phyloP scores from a whole-genome alignment of 345 rosid species.

The rapeseed (Brassica napus) region Da-Ae NC_063444.1:2699001-2699500 shows the following conservation, averaged over 20 bases:
- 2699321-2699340: slow-evolving; percentile 1
- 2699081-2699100: not conserved
- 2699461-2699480: slow-evolving; percentile 10
- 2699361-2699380: not conserved
- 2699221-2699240: not conserved
- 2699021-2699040: not conserved
- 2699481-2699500: slow-evolving; percentile 49
- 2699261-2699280: not conserved
- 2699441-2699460: slow-evolving; percentile 11
- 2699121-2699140: slow-evolving; percentile 11
- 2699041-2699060: not conserved
- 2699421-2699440: not conserved
- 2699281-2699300: not conserved
- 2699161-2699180: not conserved
- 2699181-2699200: slow-evolving; percentile 7
- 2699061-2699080: not conserved
- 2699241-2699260: not conserved
- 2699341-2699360: not conserved
- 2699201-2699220: not conserved
- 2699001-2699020: slow-evolving; percentile 14
- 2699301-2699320: not conserved
- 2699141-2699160: not conserved
- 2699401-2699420: not conserved
- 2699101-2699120: not conserved
- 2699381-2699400: not conserved